Percentiles rank a stretch among this genome's conserved stretches.
Evolutionary conservation across 495 filamentous ascomycete species (phyloP).

Genomic region (Jackrogersella multiformis): DNA sequence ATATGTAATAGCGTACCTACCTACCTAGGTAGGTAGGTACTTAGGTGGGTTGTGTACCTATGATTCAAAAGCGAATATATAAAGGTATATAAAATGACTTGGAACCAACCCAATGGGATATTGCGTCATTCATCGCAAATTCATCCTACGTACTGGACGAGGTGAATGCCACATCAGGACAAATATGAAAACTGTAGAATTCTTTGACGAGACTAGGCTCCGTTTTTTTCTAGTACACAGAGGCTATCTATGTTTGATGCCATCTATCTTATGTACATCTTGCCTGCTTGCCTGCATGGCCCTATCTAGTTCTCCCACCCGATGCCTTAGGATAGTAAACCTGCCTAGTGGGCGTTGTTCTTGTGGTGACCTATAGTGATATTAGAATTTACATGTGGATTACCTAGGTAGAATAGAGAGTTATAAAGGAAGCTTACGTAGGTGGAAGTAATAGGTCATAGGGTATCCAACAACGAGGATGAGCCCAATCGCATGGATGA

Average conservation of each 20-base stretch:
- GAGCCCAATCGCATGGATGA: slow-evolving; percentile 82
- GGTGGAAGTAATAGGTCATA: slow-evolving; percentile 99
- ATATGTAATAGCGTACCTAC: too few relatives aligned
- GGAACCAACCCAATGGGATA: neutral
- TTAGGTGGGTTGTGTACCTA: too few relatives aligned
- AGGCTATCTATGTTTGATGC: slow-evolving; percentile 30
- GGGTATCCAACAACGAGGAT: slow-evolving; percentile 85
- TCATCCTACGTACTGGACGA: neutral
- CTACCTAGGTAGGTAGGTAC: too few relatives aligned
- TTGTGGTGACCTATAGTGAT: slow-evolving; percentile 87
- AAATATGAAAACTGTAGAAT: slow-evolving; percentile 34
- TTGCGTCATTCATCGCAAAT: neutral
- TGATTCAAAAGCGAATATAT: too few relatives aligned
- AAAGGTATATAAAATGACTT: too few relatives aligned
- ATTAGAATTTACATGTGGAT: slow-evolving; percentile 32
- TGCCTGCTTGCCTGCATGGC: slow-evolving; percentile 34
- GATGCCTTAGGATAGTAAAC: slow-evolving; percentile 5
- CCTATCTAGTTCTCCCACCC: slow-evolving; percentile 34
- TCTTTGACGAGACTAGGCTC: slow-evolving; percentile 34
- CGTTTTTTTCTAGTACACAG: slow-evolving; percentile 43
- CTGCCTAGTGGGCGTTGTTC: slow-evolving; percentile 92
- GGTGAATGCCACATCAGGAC: neutral
- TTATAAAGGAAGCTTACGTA: slow-evolving; percentile 73
- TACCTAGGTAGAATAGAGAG: neutral
- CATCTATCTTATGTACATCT: slow-evolving; percentile 56